Conservation (phyloP, 2,329 filamentous ascomycete species). For the Basipetospora chlamydospora region DNA sequence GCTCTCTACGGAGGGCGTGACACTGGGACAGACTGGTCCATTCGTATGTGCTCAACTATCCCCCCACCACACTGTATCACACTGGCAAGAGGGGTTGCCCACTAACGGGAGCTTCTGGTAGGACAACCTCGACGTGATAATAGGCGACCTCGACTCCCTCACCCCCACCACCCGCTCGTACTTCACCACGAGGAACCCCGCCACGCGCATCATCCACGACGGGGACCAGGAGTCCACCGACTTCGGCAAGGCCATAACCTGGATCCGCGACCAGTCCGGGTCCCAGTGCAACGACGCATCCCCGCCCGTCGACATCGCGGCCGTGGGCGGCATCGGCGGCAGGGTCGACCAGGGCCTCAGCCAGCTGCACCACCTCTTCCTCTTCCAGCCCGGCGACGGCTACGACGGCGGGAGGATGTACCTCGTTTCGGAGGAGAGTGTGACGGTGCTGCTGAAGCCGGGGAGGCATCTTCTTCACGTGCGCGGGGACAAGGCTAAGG, state of each 20-base stretch:
- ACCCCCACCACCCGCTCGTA: conserved; percentile 44
- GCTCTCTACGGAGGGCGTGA: conserved; percentile 11
- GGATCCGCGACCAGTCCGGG: conserved; percentile 27
- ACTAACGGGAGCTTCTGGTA: no score
- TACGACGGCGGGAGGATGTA: conserved; percentile 49
- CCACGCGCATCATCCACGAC: conserved; percentile 51
- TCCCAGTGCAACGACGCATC: no score
- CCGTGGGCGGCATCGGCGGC: conserved; percentile 73
- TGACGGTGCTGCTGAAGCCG: conserved; percentile 66
- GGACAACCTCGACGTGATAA: conserved; percentile 55
- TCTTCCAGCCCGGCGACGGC: conserved; percentile 37
- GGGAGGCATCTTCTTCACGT: conserved; percentile 56
- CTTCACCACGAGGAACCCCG: conserved; percentile 39
- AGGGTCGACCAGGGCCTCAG: conserved; percentile 87
- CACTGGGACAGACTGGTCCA: conserved; percentile 4
- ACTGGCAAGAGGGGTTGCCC: no score
- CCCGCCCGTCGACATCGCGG: conserved; percentile 54
- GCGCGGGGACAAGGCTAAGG: conserved; percentile 14
- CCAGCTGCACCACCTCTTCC: conserved; percentile 71
- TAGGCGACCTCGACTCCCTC: conserved; percentile 87
- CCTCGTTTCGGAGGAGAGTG: conserved; percentile 64
- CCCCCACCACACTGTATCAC: no score
- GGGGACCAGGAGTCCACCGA: conserved; percentile 81
- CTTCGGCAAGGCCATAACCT: conserved; percentile 67
- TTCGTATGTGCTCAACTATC: conserved; percentile 25